phyloP scores from a whole-genome alignment of 1,284 basidiomycete species.

The Sanghuangporus sanghuang region DNA sequence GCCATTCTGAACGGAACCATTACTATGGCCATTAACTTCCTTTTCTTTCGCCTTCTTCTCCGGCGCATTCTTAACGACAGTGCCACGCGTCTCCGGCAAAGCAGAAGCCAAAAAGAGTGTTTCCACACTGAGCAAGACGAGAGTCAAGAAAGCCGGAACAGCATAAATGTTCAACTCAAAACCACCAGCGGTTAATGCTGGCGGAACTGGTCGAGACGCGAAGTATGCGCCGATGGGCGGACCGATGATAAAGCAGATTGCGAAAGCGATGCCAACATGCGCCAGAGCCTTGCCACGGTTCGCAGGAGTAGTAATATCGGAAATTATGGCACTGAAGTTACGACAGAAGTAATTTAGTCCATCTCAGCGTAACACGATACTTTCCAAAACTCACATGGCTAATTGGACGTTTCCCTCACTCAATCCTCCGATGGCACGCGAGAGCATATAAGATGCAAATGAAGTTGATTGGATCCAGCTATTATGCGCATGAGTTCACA shows the following conservation, averaged over 20 bases:
- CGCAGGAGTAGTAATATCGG: constrained; percentile 75
- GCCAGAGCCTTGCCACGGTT: constrained; percentile 83
- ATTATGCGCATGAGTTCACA: not conserved
- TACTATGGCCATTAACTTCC: constrained; percentile 20
- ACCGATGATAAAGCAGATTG: constrained; percentile 85
- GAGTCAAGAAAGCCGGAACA: constrained; percentile 72
- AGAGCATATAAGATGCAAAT: constrained; percentile 85
- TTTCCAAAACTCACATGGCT: constrained; percentile 55
- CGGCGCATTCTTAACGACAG: constrained; percentile 26
- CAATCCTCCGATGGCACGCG: constrained; percentile 81
- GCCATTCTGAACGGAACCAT: constrained; percentile 14
- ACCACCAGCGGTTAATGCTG: constrained; percentile 52
- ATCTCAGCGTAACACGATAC: constrained; percentile 3
- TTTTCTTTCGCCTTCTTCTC: constrained; percentile 22
- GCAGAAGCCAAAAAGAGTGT: constrained; percentile 68
- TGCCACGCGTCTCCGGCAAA: constrained; percentile 73
- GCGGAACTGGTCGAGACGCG: constrained; percentile 61
- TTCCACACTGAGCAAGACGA: constrained; percentile 65
- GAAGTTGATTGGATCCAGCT: constrained; percentile 87
- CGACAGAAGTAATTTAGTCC: constrained; percentile 2
- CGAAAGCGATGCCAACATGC: constrained; percentile 89
- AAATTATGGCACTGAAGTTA: constrained; percentile 70
- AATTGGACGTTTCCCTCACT: constrained; percentile 86
- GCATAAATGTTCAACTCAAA: constrained; percentile 81
- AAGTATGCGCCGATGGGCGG: constrained; percentile 83